These are phyloP conservation scores for Ballota nigra DNA, from an alignment of 257 asterid genomes.

Conservation along the genomic window DNA sequence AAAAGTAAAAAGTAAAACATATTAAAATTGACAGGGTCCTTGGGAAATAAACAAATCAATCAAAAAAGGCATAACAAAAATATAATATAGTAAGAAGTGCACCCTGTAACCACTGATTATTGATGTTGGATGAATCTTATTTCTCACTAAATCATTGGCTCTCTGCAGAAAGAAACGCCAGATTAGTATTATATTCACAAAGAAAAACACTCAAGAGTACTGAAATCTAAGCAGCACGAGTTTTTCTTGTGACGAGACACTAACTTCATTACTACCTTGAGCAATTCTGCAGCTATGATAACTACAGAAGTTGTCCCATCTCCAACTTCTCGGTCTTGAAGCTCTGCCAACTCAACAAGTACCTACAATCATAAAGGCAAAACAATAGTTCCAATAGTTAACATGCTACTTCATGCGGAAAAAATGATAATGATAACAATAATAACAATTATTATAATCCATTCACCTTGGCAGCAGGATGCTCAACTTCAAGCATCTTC, in stretches of 20 bases:
- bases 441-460: not conserved
- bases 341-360: slow-evolving; percentile 98
- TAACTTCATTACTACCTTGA: slow-evolving; percentile 56
- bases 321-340: slow-evolving; percentile 98
- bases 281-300: slow-evolving; percentile 94
- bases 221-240: not conserved
- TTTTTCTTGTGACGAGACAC: not conserved
- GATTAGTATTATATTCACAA: slow-evolving; percentile 20
- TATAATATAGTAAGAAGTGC: slow-evolving; percentile 15
- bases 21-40: not conserved
- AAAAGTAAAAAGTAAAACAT: not conserved
- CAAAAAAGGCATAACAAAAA: not conserved
- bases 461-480: slow-evolving; percentile 96
- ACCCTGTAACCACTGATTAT: slow-evolving; percentile 96
- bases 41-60: not conserved
- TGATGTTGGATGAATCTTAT: slow-evolving; percentile 94
- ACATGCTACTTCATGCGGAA: not conserved
- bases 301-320: slow-evolving; percentile 99
- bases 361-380: slow-evolving; percentile 42
- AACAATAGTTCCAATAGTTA: not conserved
- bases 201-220: not conserved
- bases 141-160: slow-evolving; percentile 94
- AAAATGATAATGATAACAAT: not conserved
- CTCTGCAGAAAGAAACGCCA: slow-evolving; percentile 52
- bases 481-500: slow-evolving; percentile 97